phyloP scores from a whole-genome alignment of 1,139 yeast species.

The Saccharomyces hybrid region DNA sequence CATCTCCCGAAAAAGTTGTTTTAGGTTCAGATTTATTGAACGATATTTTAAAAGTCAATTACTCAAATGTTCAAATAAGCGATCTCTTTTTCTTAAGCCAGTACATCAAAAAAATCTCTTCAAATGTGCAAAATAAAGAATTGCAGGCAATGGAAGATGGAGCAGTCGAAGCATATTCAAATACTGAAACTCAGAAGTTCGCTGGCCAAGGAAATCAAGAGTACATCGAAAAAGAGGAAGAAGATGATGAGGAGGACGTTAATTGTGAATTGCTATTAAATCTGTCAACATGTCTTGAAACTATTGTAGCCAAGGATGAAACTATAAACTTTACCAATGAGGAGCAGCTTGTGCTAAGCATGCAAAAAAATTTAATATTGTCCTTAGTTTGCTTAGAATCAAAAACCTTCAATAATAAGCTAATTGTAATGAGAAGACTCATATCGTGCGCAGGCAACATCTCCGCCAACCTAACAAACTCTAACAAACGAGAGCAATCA shows the following conservation, averaged over 20 bases:
- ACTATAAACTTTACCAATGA: slow-evolving; percentile 11
- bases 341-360: slow-evolving; percentile 2
- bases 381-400: slow-evolving; percentile 14
- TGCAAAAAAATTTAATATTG: slow-evolving; percentile 17
- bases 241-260: slow-evolving; percentile 5
- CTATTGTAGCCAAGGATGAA: slow-evolving; percentile 10
- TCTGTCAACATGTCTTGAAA: slow-evolving; percentile 17
- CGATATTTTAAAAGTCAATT: slow-evolving; percentile 14
- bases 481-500: slow-evolving; percentile 12
- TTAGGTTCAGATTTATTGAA: slow-evolving; percentile 20
- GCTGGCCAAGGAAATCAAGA: background rate
- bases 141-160: slow-evolving; percentile 5
- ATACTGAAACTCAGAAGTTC: background rate
- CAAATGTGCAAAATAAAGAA: slow-evolving; percentile 7
- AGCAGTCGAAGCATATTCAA: slow-evolving; percentile 5
- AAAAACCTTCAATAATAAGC: slow-evolving; percentile 18
- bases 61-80: slow-evolving; percentile 4
- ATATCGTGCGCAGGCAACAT: slow-evolving; percentile 15
- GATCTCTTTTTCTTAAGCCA: slow-evolving; percentile 12
- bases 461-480: slow-evolving; percentile 13
- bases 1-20: slow-evolving; percentile 15
- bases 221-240: slow-evolving; percentile 9
- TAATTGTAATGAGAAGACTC: slow-evolving; percentile 20
- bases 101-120: slow-evolving; percentile 11
- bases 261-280: slow-evolving; percentile 16